These are phyloP conservation scores for Magnaporthiopsis rhizophila DNA, from an alignment of 2,329 filamentous ascomycete genomes.

Conservation along the genomic window DNA sequence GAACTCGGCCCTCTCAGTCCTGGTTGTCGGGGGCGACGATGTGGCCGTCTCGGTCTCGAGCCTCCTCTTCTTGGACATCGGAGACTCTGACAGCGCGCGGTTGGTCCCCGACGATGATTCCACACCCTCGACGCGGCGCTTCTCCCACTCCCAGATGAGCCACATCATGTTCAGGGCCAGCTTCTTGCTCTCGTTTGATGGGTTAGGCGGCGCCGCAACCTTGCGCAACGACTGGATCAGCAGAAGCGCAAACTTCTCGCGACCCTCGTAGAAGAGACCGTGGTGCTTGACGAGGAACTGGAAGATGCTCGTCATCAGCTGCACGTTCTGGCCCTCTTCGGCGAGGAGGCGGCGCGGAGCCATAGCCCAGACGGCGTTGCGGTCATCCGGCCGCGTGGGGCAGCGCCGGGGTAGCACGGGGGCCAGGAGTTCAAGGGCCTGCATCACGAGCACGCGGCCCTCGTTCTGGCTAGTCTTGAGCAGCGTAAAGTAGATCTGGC, in stretches of 20 bases:
- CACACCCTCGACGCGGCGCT: slow-evolving; percentile 62
- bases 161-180: slow-evolving; percentile 85
- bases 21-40: slow-evolving; percentile 46
- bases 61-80: slow-evolving; percentile 66
- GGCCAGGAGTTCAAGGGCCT: slow-evolving; percentile 90
- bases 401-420: slow-evolving; percentile 85
- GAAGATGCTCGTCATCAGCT: slow-evolving; percentile 96
- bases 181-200: slow-evolving; percentile 86
- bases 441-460: slow-evolving; percentile 82
- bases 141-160: slow-evolving; percentile 88
- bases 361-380: slow-evolving; percentile 79
- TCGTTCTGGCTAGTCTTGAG: slow-evolving; percentile 93
- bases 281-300: slow-evolving; percentile 91
- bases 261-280: slow-evolving; percentile 87
- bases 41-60: slow-evolving; percentile 52
- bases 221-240: slow-evolving; percentile 87
- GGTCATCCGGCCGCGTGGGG: slow-evolving; percentile 46
- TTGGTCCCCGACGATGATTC: slow-evolving; percentile 18
- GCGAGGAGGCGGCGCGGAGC: slow-evolving; percentile 84
- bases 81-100: slow-evolving; percentile 55
- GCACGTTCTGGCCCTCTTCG: slow-evolving; percentile 89
- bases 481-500: slow-evolving; percentile 87
- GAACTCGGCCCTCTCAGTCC: slow-evolving; percentile 50
- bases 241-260: slow-evolving; percentile 81
- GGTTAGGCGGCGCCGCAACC: slow-evolving; percentile 73